Evolutionary conservation across 345 rosid genomes (phyloP).

Genomic region (Linum tenue): DNA sequence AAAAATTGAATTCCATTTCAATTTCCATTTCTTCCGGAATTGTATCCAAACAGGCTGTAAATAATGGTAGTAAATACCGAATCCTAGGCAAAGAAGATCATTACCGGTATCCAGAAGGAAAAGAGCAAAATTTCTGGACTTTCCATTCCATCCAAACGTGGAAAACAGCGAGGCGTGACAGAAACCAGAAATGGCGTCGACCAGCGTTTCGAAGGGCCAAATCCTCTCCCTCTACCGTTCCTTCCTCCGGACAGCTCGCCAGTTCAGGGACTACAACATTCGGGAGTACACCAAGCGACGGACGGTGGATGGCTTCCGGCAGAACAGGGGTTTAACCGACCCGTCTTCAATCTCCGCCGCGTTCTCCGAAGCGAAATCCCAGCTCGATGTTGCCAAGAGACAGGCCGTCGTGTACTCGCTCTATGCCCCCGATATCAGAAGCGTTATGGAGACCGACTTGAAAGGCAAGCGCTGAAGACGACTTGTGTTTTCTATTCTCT

Average conservation of each 20-base stretch:
- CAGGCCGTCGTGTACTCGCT: slow-evolving; percentile 56
- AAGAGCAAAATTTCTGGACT: no score
- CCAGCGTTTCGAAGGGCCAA: neutral
- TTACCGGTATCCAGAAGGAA: no score
- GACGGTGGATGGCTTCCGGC: slow-evolving; percentile 57
- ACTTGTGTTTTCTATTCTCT: no score
- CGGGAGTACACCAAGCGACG: slow-evolving; percentile 35
- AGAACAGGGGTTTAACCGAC: slow-evolving; percentile 40
- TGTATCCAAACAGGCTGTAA: no score
- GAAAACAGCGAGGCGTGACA: no score
- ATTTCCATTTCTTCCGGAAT: no score
- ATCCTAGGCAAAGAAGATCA: no score
- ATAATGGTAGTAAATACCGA: no score
- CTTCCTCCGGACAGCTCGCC: slow-evolving; percentile 5
- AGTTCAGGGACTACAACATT: slow-evolving; percentile 11
- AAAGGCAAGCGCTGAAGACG: neutral
- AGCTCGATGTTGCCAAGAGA: slow-evolving; percentile 64
- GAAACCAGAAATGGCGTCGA: neutral
- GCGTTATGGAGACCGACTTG: slow-evolving; percentile 57
- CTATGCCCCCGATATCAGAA: slow-evolving; percentile 63
- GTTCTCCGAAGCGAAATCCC: slow-evolving; percentile 44
- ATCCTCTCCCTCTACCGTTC: slow-evolving; percentile 1
- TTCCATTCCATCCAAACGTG: no score
- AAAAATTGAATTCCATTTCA: no score
- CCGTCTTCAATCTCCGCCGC: slow-evolving; percentile 37